Evolutionary conservation across 768 basidiomycete species (phyloP).

Genomic region (Suillus weaverae): DNA sequence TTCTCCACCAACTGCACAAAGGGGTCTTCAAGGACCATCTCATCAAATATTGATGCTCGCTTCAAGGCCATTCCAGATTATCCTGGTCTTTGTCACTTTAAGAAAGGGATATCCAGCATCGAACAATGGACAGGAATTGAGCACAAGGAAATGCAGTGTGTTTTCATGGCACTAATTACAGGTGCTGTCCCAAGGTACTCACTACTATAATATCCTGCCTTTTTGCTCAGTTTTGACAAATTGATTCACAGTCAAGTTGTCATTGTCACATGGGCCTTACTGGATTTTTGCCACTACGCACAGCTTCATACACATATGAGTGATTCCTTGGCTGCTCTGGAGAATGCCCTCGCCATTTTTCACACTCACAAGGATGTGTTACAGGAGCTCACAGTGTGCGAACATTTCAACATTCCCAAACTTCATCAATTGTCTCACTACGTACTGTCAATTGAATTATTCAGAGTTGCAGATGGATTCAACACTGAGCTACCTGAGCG

Average conservation of each 20-base stretch:
- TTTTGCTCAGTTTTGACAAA: neutral
- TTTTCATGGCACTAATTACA: neutral
- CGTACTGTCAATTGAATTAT: no score
- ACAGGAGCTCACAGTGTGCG: no score
- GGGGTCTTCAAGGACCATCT: conserved; percentile 48
- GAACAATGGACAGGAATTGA: no score
- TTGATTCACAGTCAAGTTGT: neutral
- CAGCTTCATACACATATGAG: neutral
- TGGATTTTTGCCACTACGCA: neutral
- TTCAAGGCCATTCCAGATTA: neutral
- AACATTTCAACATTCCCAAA: no score
- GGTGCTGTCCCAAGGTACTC: neutral
- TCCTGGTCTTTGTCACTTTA: neutral
- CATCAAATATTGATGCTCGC: conserved; percentile 21
- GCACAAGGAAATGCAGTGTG: neutral
- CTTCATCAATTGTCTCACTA: no score
- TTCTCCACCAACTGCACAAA: conserved; percentile 50
- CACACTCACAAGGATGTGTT: no score
- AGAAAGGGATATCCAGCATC: neutral
- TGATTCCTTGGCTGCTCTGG: neutral
- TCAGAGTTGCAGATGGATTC: no score
- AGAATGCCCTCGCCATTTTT: no score
- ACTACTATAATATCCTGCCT: neutral
- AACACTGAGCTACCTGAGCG: no score
- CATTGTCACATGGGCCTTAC: neutral